Evolutionary conservation across 2,329 filamentous ascomycete species (phyloP).

Genomic region (Lecanicillium sp.): DNA sequence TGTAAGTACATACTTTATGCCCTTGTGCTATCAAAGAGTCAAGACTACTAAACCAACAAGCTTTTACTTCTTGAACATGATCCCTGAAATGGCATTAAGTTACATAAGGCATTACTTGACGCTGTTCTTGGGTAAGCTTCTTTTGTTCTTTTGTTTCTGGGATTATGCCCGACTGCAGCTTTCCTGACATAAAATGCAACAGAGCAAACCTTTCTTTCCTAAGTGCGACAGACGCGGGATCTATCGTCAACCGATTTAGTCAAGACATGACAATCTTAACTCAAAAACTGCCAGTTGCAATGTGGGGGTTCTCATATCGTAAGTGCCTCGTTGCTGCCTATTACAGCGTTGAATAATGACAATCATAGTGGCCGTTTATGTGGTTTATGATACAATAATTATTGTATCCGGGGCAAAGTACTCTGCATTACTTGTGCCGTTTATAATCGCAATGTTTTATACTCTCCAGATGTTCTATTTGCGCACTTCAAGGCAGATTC

Average conservation of each 20-base stretch:
- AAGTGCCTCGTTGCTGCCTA: too few relatives aligned
- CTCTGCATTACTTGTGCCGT: background rate
- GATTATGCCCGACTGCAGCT: too few relatives aligned
- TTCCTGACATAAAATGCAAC: too few relatives aligned
- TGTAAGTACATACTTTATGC: too few relatives aligned
- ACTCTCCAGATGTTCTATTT: slow-evolving; percentile 2
- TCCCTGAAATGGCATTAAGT: too few relatives aligned
- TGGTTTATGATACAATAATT: background rate
- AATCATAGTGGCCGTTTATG: background rate
- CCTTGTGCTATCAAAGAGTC: too few relatives aligned
- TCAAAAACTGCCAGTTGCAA: background rate
- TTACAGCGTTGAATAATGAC: too few relatives aligned
- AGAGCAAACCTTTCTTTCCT: slow-evolving; percentile 1
- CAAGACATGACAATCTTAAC: background rate
- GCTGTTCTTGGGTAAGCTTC: too few relatives aligned
- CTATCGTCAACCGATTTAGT: slow-evolving; percentile 2
- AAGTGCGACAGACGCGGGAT: background rate
- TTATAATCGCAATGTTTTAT: background rate
- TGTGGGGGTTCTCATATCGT: background rate
- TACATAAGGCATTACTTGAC: too few relatives aligned
- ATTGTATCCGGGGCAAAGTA: slow-evolving; percentile 1
- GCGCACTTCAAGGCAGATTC: slow-evolving; percentile 1
- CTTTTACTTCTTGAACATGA: too few relatives aligned
- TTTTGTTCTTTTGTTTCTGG: too few relatives aligned
- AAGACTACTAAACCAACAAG: too few relatives aligned